These are phyloP conservation scores for Aspergillus panamensis DNA, from an alignment of 495 filamentous ascomycete species.

Conservation along the genomic window DNA sequence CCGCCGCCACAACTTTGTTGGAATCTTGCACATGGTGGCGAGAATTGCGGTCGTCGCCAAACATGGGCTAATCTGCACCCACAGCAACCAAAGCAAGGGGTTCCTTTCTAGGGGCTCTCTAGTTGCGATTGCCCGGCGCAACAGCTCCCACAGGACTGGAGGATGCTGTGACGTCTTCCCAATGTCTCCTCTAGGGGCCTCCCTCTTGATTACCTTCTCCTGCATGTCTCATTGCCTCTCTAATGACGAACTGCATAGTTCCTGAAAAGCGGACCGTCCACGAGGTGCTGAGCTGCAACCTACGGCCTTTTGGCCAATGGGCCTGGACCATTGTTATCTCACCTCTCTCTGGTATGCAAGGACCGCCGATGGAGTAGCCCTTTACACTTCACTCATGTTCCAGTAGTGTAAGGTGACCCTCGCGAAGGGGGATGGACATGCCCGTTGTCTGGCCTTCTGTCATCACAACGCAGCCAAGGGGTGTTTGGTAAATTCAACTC, in stretches of 20 bases:
- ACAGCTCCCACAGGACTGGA: slow-evolving; percentile 16
- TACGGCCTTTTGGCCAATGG: slow-evolving; percentile 24
- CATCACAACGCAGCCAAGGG: slow-evolving; percentile 25
- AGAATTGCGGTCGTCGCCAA: slow-evolving; percentile 17
- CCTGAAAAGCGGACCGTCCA: slow-evolving; percentile 23
- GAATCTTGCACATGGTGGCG: slow-evolving; percentile 22
- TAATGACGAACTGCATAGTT: slow-evolving; percentile 25
- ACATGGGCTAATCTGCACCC: slow-evolving; percentile 20
- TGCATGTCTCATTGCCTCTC: slow-evolving; percentile 25
- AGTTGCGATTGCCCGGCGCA: slow-evolving; percentile 28
- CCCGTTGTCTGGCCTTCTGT: slow-evolving; percentile 20
- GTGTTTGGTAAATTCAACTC: slow-evolving; percentile 12
- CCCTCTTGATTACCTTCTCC: slow-evolving; percentile 14
- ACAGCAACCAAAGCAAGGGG: slow-evolving; percentile 31
- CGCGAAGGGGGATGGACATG: slow-evolving; percentile 27
- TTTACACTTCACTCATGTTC: slow-evolving; percentile 23
- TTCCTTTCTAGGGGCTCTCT: slow-evolving; percentile 18
- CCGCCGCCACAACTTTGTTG: slow-evolving; percentile 13
- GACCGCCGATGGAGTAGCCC: slow-evolving; percentile 23
- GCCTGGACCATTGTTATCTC: slow-evolving; percentile 8
- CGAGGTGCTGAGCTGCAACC: slow-evolving; percentile 23
- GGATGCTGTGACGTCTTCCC: slow-evolving; percentile 16
- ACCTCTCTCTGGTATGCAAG: slow-evolving; percentile 34
- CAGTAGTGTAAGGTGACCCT: slow-evolving; percentile 22
- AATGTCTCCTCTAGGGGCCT: slow-evolving; percentile 13